Percentiles rank a stretch among this genome's conserved stretches.
phyloP scores from a whole-genome alignment of 1,284 basidiomycete genomes.

The Boletus sp. region DNA sequence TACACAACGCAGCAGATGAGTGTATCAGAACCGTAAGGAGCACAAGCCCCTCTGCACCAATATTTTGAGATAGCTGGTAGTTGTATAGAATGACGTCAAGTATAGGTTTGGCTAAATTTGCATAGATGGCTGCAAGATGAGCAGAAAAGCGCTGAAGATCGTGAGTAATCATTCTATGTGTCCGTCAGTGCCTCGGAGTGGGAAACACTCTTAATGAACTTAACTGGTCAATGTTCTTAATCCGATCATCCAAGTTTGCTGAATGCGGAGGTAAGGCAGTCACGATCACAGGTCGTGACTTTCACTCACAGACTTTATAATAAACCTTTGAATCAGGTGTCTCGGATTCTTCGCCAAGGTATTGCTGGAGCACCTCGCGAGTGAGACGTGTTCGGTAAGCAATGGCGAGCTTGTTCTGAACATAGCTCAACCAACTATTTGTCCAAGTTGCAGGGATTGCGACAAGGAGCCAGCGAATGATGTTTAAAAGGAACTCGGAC shows the following conservation, averaged over 20 bases:
- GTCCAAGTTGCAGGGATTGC: slow-evolving; percentile 97
- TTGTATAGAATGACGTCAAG: slow-evolving; percentile 96
- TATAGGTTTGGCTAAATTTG: slow-evolving; percentile 89
- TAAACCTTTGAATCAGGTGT: slow-evolving; percentile 70
- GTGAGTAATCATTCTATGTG: slow-evolving; percentile 81
- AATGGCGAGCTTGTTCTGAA: slow-evolving; percentile 91
- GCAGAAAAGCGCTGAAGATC: slow-evolving; percentile 93
- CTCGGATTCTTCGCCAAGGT: slow-evolving; percentile 75
- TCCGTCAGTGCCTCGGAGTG: slow-evolving; percentile 8
- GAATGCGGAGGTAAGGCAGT: slow-evolving; percentile 8
- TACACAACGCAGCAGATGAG: slow-evolving; percentile 71
- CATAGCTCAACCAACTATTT: slow-evolving; percentile 92
- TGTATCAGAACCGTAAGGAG: slow-evolving; percentile 85
- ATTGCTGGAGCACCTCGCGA: slow-evolving; percentile 76
- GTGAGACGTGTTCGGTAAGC: slow-evolving; percentile 91
- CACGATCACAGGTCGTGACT: neutral
- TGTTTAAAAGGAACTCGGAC: slow-evolving; percentile 77
- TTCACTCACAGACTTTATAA: slow-evolving; percentile 79
- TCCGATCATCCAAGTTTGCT: slow-evolving; percentile 91
- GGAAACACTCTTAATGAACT: slow-evolving; percentile 19
- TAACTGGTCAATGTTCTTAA: slow-evolving; percentile 94
- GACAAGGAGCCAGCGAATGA: slow-evolving; percentile 86
- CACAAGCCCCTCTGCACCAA: slow-evolving; percentile 91
- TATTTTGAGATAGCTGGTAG: slow-evolving; percentile 90
- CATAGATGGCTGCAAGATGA: slow-evolving; percentile 91